These are phyloP conservation scores for Phytophthora nicotianae DNA, from an alignment of 352 stramenopile genomes.

Conservation along the genomic window DNA sequence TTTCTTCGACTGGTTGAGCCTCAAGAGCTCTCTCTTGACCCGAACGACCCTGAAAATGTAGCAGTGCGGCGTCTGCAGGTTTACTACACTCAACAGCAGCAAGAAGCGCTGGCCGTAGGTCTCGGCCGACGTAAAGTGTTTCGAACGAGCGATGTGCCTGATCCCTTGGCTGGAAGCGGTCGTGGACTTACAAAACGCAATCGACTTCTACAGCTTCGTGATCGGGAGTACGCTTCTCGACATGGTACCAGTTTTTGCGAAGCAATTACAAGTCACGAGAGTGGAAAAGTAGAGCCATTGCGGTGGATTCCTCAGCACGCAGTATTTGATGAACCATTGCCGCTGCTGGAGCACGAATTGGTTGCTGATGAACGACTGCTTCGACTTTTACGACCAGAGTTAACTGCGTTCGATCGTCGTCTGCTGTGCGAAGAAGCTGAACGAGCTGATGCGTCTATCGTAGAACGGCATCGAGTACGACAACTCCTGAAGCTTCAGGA, in stretches of 20 bases:
- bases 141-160: slow-evolving; percentile 25
- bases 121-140: slow-evolving; percentile 32
- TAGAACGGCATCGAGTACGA: slow-evolving; percentile 53
- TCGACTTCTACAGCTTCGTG: slow-evolving; percentile 55
- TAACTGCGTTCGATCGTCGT: slow-evolving; percentile 59
- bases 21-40: slow-evolving; percentile 52
- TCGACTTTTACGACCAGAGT: slow-evolving; percentile 63
- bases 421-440: slow-evolving; percentile 53
- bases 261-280: slow-evolving; percentile 23
- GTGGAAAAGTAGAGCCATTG: slow-evolving; percentile 27
- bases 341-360: slow-evolving; percentile 66
- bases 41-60: slow-evolving; percentile 78
- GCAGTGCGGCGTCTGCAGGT: slow-evolving; percentile 48
- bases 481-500: slow-evolving; percentile 65
- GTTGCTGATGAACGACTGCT: slow-evolving; percentile 60
- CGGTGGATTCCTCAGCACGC: slow-evolving; percentile 32
- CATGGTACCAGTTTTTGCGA: slow-evolving; percentile 52
- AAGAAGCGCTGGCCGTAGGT: slow-evolving; percentile 38
- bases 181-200: slow-evolving; percentile 69
- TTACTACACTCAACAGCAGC: slow-evolving; percentile 41
- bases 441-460: slow-evolving; percentile 36
- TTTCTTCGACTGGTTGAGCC: slow-evolving; percentile 61
- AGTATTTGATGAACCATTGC: slow-evolving; percentile 75
- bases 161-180: slow-evolving; percentile 19
- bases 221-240: slow-evolving; percentile 51